Evolutionary conservation across 306 rosid species (phyloP).

Genomic region (Alnus glutinosa): DNA sequence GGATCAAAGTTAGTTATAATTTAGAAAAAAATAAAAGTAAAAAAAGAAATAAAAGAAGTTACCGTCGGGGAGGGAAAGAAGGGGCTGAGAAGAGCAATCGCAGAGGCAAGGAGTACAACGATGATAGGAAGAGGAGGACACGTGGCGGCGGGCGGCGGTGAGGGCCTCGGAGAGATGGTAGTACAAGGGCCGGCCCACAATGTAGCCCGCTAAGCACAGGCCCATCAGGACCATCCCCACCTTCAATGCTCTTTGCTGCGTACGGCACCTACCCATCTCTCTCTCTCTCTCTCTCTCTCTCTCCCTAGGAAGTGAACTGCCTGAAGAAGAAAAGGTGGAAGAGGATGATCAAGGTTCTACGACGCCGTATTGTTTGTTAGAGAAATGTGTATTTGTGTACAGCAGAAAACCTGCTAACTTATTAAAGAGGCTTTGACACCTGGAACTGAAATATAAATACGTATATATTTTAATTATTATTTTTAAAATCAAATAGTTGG

Average conservation of each 20-base stretch:
- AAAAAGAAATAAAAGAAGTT: neutral
- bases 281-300: no score
- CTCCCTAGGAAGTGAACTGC: no score
- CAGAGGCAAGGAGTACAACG: constrained; percentile 47
- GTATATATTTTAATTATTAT: no score
- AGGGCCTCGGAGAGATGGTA: constrained; percentile 39
- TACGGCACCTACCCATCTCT: neutral
- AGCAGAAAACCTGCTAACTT: no score
- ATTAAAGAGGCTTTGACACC: no score
- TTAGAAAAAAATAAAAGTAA: neutral
- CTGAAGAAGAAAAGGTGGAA: no score
- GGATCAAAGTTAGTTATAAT: no score
- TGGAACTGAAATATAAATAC: no score
- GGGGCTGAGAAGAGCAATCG: constrained; percentile 54
- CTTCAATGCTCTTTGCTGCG: constrained; percentile 27
- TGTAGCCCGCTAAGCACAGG: constrained; percentile 32
- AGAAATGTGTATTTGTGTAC: no score
- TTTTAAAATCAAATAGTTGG: no score
- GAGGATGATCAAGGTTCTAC: no score
- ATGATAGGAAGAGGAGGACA: constrained; percentile 19
- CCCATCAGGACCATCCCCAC: constrained; percentile 39
- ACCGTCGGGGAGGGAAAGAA: constrained; percentile 48
- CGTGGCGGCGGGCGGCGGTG: constrained; percentile 7
- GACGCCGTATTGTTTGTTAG: no score
- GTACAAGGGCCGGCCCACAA: constrained; percentile 49